Evolutionary conservation across 495 filamentous ascomycete species (phyloP).

Genomic region (Tetracladium marchalianum): DNA sequence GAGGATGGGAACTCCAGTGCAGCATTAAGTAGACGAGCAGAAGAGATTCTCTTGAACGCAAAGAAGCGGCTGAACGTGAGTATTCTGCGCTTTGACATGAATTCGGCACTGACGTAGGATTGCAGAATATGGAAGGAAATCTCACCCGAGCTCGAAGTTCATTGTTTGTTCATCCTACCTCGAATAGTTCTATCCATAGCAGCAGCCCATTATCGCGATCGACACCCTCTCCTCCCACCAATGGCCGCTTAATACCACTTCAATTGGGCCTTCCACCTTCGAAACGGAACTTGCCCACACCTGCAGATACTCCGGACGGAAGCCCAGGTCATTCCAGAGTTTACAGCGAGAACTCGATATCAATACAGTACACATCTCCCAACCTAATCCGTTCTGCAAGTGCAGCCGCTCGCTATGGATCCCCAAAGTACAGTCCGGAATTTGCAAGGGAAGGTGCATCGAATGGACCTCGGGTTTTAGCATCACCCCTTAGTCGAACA

Average conservation of each 20-base stretch:
- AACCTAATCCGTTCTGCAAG: constrained; percentile 15
- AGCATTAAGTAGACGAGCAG: constrained; percentile 70
- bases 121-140: constrained; percentile 86
- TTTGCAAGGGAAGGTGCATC: constrained; percentile 1
- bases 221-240: constrained; percentile 19
- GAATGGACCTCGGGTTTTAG: neutral
- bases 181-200: constrained; percentile 32
- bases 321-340: constrained; percentile 43
- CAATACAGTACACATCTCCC: constrained; percentile 23
- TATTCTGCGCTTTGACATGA: constrained; percentile 4
- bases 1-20: constrained; percentile 52
- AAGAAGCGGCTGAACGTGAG: constrained; percentile 80
- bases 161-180: constrained; percentile 49
- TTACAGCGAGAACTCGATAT: constrained; percentile 45
- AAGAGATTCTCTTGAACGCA: constrained; percentile 82
- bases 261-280: constrained; percentile 19
- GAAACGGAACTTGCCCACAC: constrained; percentile 24
- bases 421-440: constrained; percentile 7
- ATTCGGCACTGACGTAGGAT: constrained; percentile 3
- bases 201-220: constrained; percentile 21
- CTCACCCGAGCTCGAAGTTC: constrained; percentile 69
- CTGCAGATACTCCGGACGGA: constrained; percentile 18
- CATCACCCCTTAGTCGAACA: constrained; percentile 7
- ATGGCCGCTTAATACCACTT: constrained; percentile 4
- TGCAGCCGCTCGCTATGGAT: constrained; percentile 13